Percentiles rank a stretch among this genome's conserved stretches.
Evolutionary conservation across 768 basidiomycete species (phyloP).

Genomic region (Mrakia frigida): DNA sequence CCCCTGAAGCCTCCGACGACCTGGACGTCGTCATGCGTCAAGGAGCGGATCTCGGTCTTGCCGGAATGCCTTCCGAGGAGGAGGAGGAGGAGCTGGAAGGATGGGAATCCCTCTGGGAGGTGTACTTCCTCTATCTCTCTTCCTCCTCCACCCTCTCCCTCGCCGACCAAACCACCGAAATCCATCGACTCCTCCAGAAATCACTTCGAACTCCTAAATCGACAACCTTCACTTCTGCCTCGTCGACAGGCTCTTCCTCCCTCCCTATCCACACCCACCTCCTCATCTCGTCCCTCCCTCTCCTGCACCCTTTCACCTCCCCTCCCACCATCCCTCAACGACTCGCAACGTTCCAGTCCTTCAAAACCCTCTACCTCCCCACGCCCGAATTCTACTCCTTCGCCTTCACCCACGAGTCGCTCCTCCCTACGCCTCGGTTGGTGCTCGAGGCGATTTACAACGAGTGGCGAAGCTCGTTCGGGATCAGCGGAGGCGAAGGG

Average conservation of each 20-base stretch:
- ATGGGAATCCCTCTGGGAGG: constrained; percentile 24
- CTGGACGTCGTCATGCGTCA: not conserved
- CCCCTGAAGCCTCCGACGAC: constrained; percentile 1
- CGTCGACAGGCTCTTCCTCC: not conserved
- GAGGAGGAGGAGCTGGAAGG: constrained; percentile 23
- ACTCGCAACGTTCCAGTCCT: not conserved
- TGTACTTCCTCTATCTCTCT: constrained; percentile 20
- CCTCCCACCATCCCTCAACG: not conserved
- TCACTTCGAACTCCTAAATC: constrained; percentile 23
- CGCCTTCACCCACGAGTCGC: constrained; percentile 29
- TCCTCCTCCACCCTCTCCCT: constrained; percentile 7
- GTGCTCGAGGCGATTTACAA: constrained; percentile 24
- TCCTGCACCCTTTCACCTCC: constrained; percentile 19
- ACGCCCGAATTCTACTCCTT: constrained; percentile 30
- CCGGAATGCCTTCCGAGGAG: constrained; percentile 13
- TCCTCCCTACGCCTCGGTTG: constrained; percentile 3
- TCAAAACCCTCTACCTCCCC: constrained; percentile 23
- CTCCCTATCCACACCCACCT: constrained; percentile 31
- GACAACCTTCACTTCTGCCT: not conserved
- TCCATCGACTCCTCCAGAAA: constrained; percentile 22
- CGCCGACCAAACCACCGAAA: not conserved
- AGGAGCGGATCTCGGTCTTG: constrained; percentile 9
- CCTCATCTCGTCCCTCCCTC: constrained; percentile 27
- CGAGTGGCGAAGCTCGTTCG: constrained; percentile 21
- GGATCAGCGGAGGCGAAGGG: not conserved